These are phyloP conservation scores for Tuber borchii DNA, from an alignment of 495 filamentous ascomycete species.

Conservation along the genomic window DNA sequence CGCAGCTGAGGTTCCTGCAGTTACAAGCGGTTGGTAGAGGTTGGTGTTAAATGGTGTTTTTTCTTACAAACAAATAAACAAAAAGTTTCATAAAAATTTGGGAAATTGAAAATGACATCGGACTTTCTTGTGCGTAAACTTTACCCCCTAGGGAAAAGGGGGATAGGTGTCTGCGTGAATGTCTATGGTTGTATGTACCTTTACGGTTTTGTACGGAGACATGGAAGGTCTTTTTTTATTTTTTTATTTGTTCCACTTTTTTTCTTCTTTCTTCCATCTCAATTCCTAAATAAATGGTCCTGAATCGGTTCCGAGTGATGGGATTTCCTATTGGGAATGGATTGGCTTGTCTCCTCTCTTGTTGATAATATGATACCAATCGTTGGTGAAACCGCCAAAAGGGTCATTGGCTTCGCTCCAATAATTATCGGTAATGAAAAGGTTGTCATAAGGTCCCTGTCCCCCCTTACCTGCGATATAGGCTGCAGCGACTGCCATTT, in stretches of 20 bases:
- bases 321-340: not conserved
- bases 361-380: not conserved
- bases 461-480: not conserved
- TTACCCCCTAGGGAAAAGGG: not conserved
- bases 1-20: slow-evolving; percentile 21
- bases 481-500: not conserved
- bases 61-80: slow-evolving; percentile 33
- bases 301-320: not conserved
- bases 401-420: not conserved
- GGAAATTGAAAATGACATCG: slow-evolving; percentile 32
- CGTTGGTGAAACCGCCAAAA: not conserved
- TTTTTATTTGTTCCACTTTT: not conserved
- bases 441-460: not conserved
- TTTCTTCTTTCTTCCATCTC: not conserved
- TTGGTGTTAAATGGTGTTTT: slow-evolving; percentile 29
- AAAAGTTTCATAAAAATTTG: slow-evolving; percentile 32
- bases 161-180: not conserved
- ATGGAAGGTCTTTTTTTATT: not conserved
- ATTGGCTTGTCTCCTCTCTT: not conserved
- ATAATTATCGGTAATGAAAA: not conserved
- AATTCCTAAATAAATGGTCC: not conserved
- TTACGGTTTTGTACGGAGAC: not conserved
- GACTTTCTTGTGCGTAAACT: slow-evolving; percentile 28
- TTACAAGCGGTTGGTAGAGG: slow-evolving; percentile 38
- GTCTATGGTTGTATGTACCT: not conserved